These are phyloP conservation scores for Ajuga reptans DNA, from an alignment of 305 asterid genomes.

Conservation along the genomic window DNA sequence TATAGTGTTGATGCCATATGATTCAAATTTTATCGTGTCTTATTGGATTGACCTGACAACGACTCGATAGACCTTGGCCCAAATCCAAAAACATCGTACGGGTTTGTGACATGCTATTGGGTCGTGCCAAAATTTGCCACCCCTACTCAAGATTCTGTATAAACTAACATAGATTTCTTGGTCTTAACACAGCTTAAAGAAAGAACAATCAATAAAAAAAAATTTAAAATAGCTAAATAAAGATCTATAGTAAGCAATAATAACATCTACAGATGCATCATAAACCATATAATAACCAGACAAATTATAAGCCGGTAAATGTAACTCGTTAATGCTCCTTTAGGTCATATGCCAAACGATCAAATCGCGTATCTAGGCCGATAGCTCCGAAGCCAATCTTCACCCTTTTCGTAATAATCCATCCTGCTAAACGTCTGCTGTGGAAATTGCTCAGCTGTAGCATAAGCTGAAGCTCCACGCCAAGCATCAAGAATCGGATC, in stretches of 20 bases:
- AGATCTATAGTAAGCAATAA: not conserved
- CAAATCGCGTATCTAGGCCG: slow-evolving; percentile 48
- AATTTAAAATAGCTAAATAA: not conserved
- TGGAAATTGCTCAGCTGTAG: slow-evolving; percentile 48
- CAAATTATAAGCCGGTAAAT: not conserved
- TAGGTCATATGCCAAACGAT: not conserved
- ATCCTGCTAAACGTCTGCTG: slow-evolving; percentile 59
- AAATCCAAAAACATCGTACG: too few relatives aligned
- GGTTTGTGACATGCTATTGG: too few relatives aligned
- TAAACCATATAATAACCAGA: not conserved
- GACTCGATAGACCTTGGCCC: too few relatives aligned
- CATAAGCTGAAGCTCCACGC: slow-evolving; percentile 88
- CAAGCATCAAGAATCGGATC: slow-evolving; percentile 81
- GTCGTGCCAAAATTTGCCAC: too few relatives aligned
- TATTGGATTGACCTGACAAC: too few relatives aligned
- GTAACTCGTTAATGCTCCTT: not conserved
- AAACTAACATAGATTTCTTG: not conserved
- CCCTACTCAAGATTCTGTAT: not conserved
- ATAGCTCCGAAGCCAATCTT: slow-evolving; percentile 70
- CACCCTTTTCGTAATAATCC: slow-evolving; percentile 93
- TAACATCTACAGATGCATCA: not conserved
- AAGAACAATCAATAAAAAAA: not conserved
- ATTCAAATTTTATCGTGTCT: too few relatives aligned
- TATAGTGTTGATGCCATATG: too few relatives aligned
- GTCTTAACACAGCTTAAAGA: not conserved